Conservation (phyloP, 176 grass and related monocot species). For the Oryza nivara region DNA sequence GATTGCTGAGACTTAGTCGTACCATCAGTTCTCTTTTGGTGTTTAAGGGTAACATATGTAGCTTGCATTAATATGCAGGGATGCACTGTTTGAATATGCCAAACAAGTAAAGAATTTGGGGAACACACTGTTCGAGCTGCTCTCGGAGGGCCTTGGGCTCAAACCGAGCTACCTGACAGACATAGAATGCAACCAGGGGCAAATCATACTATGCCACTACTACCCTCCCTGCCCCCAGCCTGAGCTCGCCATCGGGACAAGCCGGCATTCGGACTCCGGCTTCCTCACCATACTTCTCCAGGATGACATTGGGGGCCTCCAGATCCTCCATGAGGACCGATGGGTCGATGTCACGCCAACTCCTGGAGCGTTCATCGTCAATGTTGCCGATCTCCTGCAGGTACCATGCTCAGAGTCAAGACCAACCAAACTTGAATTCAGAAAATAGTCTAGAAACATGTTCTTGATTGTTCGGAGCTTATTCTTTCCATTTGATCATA, state of each 20-base stretch:
- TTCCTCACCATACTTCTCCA: conserved; percentile 75
- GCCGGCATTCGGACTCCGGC: conserved; percentile 59
- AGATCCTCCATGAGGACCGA: conserved; percentile 49
- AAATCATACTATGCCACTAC: conserved; percentile 59
- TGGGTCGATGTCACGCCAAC: conserved; percentile 54
- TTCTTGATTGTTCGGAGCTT: not conserved
- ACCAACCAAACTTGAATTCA: not conserved
- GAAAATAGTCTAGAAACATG: not conserved
- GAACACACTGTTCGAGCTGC: conserved; percentile 49
- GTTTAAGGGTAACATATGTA: not conserved
- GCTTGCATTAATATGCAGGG: conserved; percentile 25
- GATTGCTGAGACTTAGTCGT: not conserved
- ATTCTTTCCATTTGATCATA: not conserved
- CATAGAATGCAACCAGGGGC: conserved; percentile 64
- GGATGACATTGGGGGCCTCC: conserved; percentile 59
- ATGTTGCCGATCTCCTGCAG: conserved; percentile 61
- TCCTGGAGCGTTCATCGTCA: conserved; percentile 58
- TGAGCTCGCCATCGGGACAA: conserved; percentile 57
- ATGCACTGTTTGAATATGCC: conserved; percentile 43
- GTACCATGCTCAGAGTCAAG: conserved; percentile 10
- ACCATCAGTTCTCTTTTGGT: not conserved
- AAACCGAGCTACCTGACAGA: conserved; percentile 51
- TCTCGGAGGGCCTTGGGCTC: conserved; percentile 65
- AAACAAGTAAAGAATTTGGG: conserved; percentile 59
- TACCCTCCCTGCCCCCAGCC: conserved; percentile 77